Conservation (phyloP, 805 yeast species). For the Candida odintsovae region DNA sequence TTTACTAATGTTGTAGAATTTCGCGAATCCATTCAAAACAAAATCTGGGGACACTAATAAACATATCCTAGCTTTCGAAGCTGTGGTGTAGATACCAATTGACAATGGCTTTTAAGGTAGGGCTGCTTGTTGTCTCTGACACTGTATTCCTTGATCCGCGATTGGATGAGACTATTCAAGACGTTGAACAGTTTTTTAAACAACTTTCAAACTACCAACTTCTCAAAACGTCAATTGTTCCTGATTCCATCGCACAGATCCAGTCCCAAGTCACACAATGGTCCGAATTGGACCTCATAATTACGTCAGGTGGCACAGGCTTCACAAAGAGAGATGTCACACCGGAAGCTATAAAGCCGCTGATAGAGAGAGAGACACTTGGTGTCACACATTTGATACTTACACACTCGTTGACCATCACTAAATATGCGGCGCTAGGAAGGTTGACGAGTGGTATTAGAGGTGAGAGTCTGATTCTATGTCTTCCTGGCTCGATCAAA, state of each 20-base stretch:
- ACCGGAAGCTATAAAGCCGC: conserved; percentile 42
- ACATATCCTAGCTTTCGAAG: no score
- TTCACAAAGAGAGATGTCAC: conserved; percentile 40
- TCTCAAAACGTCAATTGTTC: conserved; percentile 22
- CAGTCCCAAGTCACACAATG: conserved; percentile 22
- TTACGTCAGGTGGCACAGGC: conserved; percentile 54
- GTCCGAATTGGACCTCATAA: conserved; percentile 25
- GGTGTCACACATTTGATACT: conserved; percentile 47
- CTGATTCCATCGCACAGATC: conserved; percentile 28
- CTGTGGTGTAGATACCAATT: neutral
- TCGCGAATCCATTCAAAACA: neutral
- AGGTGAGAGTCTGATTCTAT: conserved; percentile 32
- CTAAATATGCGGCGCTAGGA: conserved; percentile 43
- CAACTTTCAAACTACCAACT: conserved; percentile 7
- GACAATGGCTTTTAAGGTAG: conserved; percentile 2
- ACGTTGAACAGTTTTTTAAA: conserved; percentile 3
- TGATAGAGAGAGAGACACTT: conserved; percentile 40
- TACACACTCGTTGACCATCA: conserved; percentile 33
- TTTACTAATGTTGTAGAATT: no score
- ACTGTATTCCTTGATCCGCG: neutral
- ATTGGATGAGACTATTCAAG: conserved; percentile 2
- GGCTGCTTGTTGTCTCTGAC: conserved; percentile 4
- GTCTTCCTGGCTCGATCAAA: conserved; percentile 49
- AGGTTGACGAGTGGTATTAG: conserved; percentile 46
- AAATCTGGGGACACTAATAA: no score